These are phyloP conservation scores for Lentinula detonsa DNA, from an alignment of 768 basidiomycete genomes.

Conservation along the genomic window DNA sequence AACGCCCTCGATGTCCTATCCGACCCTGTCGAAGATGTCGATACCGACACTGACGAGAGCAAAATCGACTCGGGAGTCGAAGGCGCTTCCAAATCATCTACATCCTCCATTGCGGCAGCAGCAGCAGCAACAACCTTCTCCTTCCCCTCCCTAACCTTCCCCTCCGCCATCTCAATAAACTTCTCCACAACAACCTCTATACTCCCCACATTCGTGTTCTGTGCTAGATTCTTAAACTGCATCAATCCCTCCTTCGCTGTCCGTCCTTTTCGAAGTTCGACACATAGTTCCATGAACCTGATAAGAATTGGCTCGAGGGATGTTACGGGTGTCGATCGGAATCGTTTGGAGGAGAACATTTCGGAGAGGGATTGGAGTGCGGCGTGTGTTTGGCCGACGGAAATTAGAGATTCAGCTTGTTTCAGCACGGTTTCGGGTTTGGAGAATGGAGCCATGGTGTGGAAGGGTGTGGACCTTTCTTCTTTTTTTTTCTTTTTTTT, in stretches of 20 bases:
- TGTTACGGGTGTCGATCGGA: constrained; percentile 83
- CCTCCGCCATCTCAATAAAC: constrained; percentile 77
- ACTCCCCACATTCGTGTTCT: constrained; percentile 84
- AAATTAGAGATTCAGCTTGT: constrained; percentile 91
- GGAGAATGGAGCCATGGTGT: constrained; percentile 79
- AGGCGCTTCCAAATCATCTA: constrained; percentile 93
- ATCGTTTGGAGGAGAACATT: constrained; percentile 91
- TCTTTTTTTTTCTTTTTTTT: not conserved
- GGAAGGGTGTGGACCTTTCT: not conserved
- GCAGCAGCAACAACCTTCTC: constrained; percentile 85
- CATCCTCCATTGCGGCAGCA: constrained; percentile 52
- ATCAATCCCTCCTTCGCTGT: constrained; percentile 94
- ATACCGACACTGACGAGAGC: constrained; percentile 62
- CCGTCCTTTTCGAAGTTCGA: constrained; percentile 89
- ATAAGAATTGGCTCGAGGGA: constrained; percentile 94
- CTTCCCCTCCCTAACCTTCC: constrained; percentile 80
- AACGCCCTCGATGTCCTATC: constrained; percentile 92
- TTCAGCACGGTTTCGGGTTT: constrained; percentile 89
- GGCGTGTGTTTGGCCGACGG: constrained; percentile 85
- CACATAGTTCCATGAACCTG: constrained; percentile 94
- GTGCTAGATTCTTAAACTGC: constrained; percentile 97
- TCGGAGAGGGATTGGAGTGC: constrained; percentile 88
- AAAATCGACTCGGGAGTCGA: constrained; percentile 93
- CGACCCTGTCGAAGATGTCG: constrained; percentile 61
- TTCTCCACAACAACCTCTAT: constrained; percentile 89